Base-by-base conservation (phyloP, 176 grass and related monocot species). In the Canna indica region DNA sequence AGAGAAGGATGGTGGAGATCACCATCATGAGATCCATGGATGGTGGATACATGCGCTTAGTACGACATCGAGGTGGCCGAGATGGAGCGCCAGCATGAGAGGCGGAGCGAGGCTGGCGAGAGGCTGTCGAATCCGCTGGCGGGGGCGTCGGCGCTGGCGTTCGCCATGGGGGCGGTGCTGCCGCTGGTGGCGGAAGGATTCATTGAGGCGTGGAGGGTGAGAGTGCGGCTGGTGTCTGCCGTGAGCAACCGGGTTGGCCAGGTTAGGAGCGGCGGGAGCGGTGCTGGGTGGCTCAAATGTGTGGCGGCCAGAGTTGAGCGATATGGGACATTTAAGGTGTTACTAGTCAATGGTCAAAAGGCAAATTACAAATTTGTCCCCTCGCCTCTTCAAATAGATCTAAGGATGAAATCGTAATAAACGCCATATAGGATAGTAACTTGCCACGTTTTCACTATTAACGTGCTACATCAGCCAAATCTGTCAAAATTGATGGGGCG, bases 21-120 rank as follows among this genome's bases (percentile, higher is more conserved):
- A 74, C 6, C 0, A 26, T 26, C 18, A 85, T 73, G 11, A 85
- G 35, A 25, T 68, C 83, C 83, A 85, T 73, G 59, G 44, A 7
- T 46, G n/a, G n/a, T n/a, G n/a, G n/a, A n/a, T n/a, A n/a, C n/a
- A n/a, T n/a, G n/a, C 68, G 78, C 93, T 46, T 88, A 92, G 81
- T 97, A 97, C 71, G 93, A 97, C 73, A 90, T 97, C 69, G 79
- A 92, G 81, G 68, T 87, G 54, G 68, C 83, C 7, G 81, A 90
- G 67, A 81, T 85, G 39, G 2, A 63, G 73, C 36, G 58, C 15
- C 16, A 8, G 30, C 22, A 6, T 0, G 20, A 26, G 41, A 44
- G 41, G 47, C 1, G 47, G 50, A 54, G 50, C n/a, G 48, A 4
- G 35, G 59, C 34, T 13, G 67, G 36, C 59, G 88, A 83, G 67